Conservation (phyloP, 2,329 filamentous ascomycete genomes). For the Penicillium sp. region DNA sequence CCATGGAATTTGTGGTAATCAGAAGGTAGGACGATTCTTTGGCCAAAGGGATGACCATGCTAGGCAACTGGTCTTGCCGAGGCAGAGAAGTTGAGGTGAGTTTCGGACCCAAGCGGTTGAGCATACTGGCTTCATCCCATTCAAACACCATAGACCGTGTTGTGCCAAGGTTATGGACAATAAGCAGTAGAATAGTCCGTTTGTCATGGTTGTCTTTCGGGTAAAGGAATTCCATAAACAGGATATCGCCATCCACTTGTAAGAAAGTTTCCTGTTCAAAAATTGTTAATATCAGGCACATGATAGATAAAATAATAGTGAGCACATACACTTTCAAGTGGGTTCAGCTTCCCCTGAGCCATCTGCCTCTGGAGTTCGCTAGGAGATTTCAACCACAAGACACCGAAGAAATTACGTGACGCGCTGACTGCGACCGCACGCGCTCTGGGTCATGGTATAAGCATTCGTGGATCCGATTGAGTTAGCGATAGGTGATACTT, state of each 20-base stretch:
- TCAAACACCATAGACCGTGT: conserved; percentile 53
- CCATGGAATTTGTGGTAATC: conserved; percentile 61
- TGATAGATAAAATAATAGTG: neutral
- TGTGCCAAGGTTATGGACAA: conserved; percentile 48
- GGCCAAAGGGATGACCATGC: conserved; percentile 70
- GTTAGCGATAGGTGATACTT: conserved; percentile 32
- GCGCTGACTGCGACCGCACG: conserved; percentile 67
- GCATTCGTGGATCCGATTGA: neutral
- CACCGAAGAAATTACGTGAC: conserved; percentile 66
- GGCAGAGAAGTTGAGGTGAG: conserved; percentile 2
- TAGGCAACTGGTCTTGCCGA: conserved; percentile 56
- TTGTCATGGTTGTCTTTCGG: conserved; percentile 65
- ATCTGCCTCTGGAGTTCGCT: conserved; percentile 53
- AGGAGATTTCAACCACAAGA: conserved; percentile 68
- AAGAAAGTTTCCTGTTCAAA: conserved; percentile 47
- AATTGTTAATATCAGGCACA: neutral
- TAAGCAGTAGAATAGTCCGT: conserved; percentile 73
- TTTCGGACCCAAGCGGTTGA: conserved; percentile 52
- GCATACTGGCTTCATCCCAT: conserved; percentile 52
- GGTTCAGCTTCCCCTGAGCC: conserved; percentile 52
- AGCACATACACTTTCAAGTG: conserved; percentile 56
- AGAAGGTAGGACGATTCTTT: conserved; percentile 70
- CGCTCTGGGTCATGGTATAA: conserved; percentile 37
- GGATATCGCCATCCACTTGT: conserved; percentile 68
- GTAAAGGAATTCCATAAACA: conserved; percentile 83